Evolutionary conservation across 305 asterid species (phyloP).

Genomic region (Fraxinus velutina): DNA sequence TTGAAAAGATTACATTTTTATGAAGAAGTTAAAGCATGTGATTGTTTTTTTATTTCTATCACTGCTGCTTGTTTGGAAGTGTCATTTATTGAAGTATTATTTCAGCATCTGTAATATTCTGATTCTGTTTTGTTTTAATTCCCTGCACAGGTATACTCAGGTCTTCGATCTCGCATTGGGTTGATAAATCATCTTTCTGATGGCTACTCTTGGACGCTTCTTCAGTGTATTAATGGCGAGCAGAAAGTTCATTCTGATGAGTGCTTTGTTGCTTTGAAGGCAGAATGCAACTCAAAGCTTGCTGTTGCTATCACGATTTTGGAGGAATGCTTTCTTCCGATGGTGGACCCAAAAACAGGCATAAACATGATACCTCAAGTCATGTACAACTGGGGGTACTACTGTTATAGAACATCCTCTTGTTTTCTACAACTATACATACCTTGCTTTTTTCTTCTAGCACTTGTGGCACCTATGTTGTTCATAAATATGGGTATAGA

Average conservation of each 20-base stretch:
- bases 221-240: conserved; percentile 77
- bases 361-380: conserved; percentile 96
- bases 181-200: conserved; percentile 54
- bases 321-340: conserved; percentile 63
- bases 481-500: conserved; percentile 3
- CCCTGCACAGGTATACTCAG: conserved; percentile 61
- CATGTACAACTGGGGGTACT: conserved; percentile 93
- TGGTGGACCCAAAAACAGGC: conserved; percentile 80
- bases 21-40: conserved; percentile 5
- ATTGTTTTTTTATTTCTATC: background rate
- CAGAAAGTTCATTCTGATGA: conserved; percentile 58
- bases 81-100: conserved; percentile 16
- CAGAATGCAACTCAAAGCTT: conserved; percentile 65
- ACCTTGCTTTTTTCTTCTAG: background rate
- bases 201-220: conserved; percentile 74
- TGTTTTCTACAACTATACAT: background rate
- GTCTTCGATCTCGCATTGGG: conserved; percentile 74
- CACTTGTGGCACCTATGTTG: conserved; percentile 3
- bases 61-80: conserved; percentile 22
- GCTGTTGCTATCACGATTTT: conserved; percentile 62
- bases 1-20: background rate
- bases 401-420: conserved; percentile 18
- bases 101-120: background rate
- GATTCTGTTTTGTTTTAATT: background rate
- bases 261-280: conserved; percentile 42